These are phyloP conservation scores for Rhodosporidiobolus sp. DNA, from an alignment of 768 basidiomycete species.

Conservation along the genomic window DNA sequence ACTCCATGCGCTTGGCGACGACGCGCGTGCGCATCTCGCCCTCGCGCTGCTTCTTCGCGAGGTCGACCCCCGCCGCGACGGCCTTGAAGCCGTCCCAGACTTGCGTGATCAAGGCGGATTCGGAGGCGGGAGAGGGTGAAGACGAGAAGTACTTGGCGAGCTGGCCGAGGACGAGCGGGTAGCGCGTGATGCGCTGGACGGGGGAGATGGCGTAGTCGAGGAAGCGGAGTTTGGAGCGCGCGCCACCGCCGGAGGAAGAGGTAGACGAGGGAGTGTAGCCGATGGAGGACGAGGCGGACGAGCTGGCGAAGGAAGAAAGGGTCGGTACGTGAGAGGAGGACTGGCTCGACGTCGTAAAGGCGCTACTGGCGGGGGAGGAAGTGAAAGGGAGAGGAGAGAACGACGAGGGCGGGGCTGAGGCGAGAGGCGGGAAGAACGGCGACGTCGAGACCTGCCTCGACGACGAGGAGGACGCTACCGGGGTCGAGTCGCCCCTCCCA, in stretches of 20 bases:
- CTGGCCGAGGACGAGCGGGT: conserved; percentile 81
- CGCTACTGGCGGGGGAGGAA: neutral
- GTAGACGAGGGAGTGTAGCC: neutral
- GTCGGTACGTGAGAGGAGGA: conserved; percentile 50
- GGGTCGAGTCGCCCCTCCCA: conserved; percentile 45
- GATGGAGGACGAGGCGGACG: conserved; percentile 39
- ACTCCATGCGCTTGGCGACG: conserved; percentile 64
- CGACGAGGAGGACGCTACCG: conserved; percentile 6
- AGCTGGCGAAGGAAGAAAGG: conserved; percentile 16
- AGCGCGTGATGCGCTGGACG: conserved; percentile 92
- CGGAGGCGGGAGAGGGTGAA: conserved; percentile 4
- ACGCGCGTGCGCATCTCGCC: conserved; percentile 64
- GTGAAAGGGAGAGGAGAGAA: conserved; percentile 15
- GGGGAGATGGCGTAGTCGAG: conserved; percentile 94
- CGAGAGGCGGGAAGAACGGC: conserved; percentile 21
- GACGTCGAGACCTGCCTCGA: conserved; percentile 5
- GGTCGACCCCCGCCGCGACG: conserved; percentile 74
- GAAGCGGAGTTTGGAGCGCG: conserved; percentile 48
- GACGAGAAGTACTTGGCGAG: conserved; percentile 51
- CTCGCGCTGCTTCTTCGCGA: conserved; percentile 68
- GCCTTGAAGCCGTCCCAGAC: conserved; percentile 66
- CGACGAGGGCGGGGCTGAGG: conserved; percentile 14
- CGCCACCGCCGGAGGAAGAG: neutral
- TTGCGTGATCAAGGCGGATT: conserved; percentile 22
- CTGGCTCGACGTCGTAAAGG: neutral